Conservation (phyloP, 495 filamentous ascomycete species). For the Aspergillus avenaceus region DNA sequence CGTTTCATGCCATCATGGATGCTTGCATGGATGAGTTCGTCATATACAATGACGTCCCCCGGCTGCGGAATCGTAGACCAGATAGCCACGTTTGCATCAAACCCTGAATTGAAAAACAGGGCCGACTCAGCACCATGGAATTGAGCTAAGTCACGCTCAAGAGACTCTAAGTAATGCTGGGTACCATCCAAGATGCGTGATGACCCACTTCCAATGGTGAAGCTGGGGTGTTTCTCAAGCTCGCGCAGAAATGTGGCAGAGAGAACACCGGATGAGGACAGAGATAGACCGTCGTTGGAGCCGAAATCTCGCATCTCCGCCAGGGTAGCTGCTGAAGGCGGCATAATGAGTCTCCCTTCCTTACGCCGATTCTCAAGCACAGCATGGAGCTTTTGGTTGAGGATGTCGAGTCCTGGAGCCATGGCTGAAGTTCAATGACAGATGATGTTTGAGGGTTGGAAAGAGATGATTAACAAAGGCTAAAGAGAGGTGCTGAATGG, state of each 20-base stretch:
- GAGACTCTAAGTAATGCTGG: slow-evolving; percentile 39
- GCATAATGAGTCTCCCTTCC: slow-evolving; percentile 3
- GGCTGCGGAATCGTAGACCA: slow-evolving; percentile 55
- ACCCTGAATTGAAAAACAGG: slow-evolving; percentile 64
- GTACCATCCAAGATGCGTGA: slow-evolving; percentile 12
- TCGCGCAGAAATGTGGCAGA: slow-evolving; percentile 10
- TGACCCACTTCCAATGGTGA: slow-evolving; percentile 8
- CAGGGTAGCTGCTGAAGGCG: neutral
- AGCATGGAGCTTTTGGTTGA: neutral
- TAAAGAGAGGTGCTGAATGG: too few relatives aligned
- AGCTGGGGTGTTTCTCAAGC: slow-evolving; percentile 11
- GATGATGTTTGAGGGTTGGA: too few relatives aligned
- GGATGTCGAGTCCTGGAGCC: neutral
- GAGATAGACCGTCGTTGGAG: slow-evolving; percentile 18
- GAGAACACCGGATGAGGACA: slow-evolving; percentile 11
- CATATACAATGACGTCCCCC: slow-evolving; percentile 60
- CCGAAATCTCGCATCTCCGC: slow-evolving; percentile 13
- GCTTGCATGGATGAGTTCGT: slow-evolving; percentile 65
- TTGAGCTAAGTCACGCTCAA: slow-evolving; percentile 53
- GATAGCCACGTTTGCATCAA: slow-evolving; percentile 62
- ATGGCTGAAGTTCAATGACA: too few relatives aligned
- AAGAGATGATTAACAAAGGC: too few relatives aligned
- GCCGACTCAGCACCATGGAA: slow-evolving; percentile 55
- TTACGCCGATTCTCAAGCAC: slow-evolving; percentile 1
- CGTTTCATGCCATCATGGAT: slow-evolving; percentile 63